A percentile compares a stretch with the other conserved stretches of the same genome.
Conservation (phyloP, 2,329 filamentous ascomycete genomes). For the Aphanocladium album region DNA sequence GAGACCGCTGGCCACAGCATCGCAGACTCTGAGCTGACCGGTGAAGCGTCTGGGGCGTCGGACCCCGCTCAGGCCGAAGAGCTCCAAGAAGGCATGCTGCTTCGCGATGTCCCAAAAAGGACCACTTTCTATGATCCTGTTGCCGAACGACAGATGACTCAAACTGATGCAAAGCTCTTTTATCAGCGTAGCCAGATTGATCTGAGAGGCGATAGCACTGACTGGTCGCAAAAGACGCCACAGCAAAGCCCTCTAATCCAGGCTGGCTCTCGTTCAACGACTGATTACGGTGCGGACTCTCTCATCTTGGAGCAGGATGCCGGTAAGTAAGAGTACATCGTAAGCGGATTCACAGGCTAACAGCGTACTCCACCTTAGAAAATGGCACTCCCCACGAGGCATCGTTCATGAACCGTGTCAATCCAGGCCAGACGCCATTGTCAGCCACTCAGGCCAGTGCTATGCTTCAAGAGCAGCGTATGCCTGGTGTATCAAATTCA, state of each 20-base stretch:
- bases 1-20: conserved; percentile 8
- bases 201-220: conserved; percentile 31
- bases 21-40: conserved; percentile 18
- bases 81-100: conserved; percentile 53
- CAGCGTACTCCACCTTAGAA: background rate
- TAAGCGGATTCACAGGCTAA: conserved; percentile 35
- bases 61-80: conserved; percentile 24
- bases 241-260: conserved; percentile 42
- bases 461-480: background rate
- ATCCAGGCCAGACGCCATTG: background rate
- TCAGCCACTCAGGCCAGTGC: background rate
- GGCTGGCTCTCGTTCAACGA: conserved; percentile 29
- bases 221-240: conserved; percentile 39
- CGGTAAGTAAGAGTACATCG: conserved; percentile 18
- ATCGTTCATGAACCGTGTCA: background rate
- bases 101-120: conserved; percentile 57
- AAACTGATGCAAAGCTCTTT: conserved; percentile 91
- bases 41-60: conserved; percentile 18
- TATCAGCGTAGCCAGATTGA: conserved; percentile 83
- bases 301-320: conserved; percentile 26
- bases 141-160: conserved; percentile 89
- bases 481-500: conserved; percentile 46
- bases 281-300: conserved; percentile 34
- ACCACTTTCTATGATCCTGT: conserved; percentile 92
- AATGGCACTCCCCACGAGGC: background rate